A percentile compares a stretch with the other conserved stretches of the same genome.
Evolutionary conservation across 371 early-diverging fungal species (phyloP).

Genomic region (Paraphysoderma sedebokerense): DNA sequence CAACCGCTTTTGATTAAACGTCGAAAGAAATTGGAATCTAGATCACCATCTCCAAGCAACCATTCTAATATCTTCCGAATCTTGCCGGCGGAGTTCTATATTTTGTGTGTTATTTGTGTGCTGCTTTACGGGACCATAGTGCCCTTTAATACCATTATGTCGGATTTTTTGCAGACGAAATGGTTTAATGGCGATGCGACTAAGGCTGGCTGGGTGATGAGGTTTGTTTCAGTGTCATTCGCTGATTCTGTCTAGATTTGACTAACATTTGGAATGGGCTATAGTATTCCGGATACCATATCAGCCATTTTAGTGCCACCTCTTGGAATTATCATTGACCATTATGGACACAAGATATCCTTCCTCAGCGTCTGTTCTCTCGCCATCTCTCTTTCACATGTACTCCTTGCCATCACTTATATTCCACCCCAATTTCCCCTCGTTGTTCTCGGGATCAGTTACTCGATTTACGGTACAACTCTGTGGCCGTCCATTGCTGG

Average conservation of each 20-base stretch:
- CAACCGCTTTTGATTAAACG: no score
- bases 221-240: conserved; percentile 7
- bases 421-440: conserved; percentile 26
- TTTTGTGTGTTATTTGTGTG: conserved; percentile 30
- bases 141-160: conserved; percentile 38
- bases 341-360: conserved; percentile 22
- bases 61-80: conserved; percentile 1
- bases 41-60: conserved; percentile 1
- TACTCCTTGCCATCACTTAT: conserved; percentile 24
- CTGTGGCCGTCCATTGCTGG: conserved; percentile 41
- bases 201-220: conserved; percentile 36
- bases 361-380: conserved; percentile 21
- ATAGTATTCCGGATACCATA: conserved; percentile 35
- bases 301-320: conserved; percentile 32
- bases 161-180: conserved; percentile 37
- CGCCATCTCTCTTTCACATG: conserved; percentile 26
- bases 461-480: conserved; percentile 38
- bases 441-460: conserved; percentile 28
- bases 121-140: conserved; percentile 39
- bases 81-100: conserved; percentile 32
- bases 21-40: no score
- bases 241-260: not conserved
- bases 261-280: no score
- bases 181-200: conserved; percentile 38
- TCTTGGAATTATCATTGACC: conserved; percentile 31